These are phyloP conservation scores for Rhynchosporium agropyri DNA, from an alignment of 2,329 filamentous ascomycete species.

Conservation along the genomic window DNA sequence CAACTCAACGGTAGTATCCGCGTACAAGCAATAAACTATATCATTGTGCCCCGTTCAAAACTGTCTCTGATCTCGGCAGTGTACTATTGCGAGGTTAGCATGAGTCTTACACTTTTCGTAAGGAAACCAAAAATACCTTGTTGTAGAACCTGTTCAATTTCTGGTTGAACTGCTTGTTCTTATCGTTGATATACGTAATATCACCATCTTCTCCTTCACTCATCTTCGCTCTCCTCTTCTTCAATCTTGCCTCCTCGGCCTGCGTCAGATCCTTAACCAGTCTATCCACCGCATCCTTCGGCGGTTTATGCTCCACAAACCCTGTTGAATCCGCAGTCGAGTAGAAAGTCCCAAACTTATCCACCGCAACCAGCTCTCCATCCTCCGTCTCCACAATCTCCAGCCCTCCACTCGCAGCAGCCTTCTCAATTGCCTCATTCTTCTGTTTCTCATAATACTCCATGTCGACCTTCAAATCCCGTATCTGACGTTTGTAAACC, in stretches of 20 bases:
- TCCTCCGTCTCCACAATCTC: conserved; percentile 96
- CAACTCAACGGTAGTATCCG: conserved; percentile 22
- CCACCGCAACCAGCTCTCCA: conserved; percentile 91
- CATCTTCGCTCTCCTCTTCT: conserved; percentile 81
- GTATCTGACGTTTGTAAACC: conserved; percentile 89
- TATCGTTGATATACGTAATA: conserved; percentile 99
- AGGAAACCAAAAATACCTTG: conserved; percentile 56
- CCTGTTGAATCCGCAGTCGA: conserved; percentile 81
- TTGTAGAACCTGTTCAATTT: conserved; percentile 96
- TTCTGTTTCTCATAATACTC: conserved; percentile 88
- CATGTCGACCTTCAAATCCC: conserved; percentile 73
- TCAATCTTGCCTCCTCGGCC: conserved; percentile 83
- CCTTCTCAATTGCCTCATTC: conserved; percentile 79
- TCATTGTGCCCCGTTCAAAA: conserved; percentile 96
- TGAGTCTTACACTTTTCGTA: neutral
- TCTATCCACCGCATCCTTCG: conserved; percentile 83
- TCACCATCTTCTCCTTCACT: conserved; percentile 82
- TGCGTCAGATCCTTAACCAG: conserved; percentile 84
- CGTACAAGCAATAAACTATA: conserved; percentile 52
- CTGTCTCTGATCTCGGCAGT: conserved; percentile 95
- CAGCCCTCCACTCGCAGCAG: conserved; percentile 80
- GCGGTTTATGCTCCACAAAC: conserved; percentile 83
- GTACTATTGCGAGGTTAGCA: conserved; percentile 57
- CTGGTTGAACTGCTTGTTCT: conserved; percentile 99
- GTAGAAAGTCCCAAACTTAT: conserved; percentile 89